A percentile compares a stretch with the other conserved stretches of the same genome.
Evolutionary conservation across 2,329 filamentous ascomycete species (phyloP).

Genomic region (Alternaria arbusti): DNA sequence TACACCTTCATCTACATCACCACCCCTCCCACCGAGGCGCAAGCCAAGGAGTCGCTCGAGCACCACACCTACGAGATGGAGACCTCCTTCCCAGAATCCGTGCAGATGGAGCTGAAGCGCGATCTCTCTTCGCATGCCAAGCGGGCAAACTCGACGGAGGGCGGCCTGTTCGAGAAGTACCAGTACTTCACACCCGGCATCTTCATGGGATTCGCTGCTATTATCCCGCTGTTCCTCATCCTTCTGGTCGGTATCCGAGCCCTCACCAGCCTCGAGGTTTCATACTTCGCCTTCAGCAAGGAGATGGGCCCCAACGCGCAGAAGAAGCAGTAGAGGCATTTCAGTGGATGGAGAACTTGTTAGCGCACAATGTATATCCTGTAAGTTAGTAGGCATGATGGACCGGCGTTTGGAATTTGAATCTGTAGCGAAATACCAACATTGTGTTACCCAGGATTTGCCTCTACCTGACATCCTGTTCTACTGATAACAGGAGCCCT

Average conservation of each 20-base stretch:
- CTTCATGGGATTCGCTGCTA: conserved; percentile 82
- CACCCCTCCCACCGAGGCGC: conserved; percentile 56
- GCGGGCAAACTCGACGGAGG: conserved; percentile 30
- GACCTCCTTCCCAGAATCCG: conserved; percentile 64
- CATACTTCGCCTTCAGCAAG: conserved; percentile 95
- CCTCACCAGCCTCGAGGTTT: conserved; percentile 81
- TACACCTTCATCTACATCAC: conserved; percentile 82
- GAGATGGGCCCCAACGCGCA: conserved; percentile 89
- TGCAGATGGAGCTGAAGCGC: conserved; percentile 79
- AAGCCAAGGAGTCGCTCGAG: conserved; percentile 31
- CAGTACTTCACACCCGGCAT: conserved; percentile 91
- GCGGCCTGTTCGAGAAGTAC: conserved; percentile 82
- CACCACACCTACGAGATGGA: conserved; percentile 65
- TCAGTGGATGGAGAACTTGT: not conserved
- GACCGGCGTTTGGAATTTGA: conserved; percentile 11
- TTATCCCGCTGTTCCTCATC: conserved; percentile 75
- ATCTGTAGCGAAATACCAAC: conserved; percentile 15
- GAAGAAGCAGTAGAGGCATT: conserved; percentile 69
- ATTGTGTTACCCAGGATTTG: conserved; percentile 2
- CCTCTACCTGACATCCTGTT: not conserved
- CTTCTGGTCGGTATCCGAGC: conserved; percentile 79
- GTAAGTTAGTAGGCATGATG: conserved; percentile 13
- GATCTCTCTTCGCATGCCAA: conserved; percentile 52
- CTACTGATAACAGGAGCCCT: not conserved
- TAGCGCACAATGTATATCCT: conserved; percentile 8